Percentiles rank a stretch among this genome's conserved stretches.
phyloP scores from a whole-genome alignment of 352 stramenopile genomes.

The Globisporangium ultimum region DNA sequence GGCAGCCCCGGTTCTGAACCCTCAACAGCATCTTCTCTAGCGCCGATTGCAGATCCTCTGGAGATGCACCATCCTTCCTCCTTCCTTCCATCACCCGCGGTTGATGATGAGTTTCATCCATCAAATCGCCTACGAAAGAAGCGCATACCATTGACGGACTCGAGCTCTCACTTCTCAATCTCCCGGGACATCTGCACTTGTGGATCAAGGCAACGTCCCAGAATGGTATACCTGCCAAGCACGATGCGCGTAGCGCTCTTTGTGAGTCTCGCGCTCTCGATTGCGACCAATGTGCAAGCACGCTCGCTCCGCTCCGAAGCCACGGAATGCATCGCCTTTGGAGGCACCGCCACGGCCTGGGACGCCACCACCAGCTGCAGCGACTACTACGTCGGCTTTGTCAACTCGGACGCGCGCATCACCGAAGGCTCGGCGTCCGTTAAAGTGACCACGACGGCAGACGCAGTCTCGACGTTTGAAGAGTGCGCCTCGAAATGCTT shows the following conservation, averaged over 20 bases:
- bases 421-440: conserved; percentile 20
- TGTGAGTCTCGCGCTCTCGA: not conserved
- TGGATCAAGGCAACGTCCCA: no score
- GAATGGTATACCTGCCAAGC: no score
- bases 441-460: conserved; percentile 9
- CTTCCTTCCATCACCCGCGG: no score
- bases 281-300: not conserved
- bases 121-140: no score
- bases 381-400: conserved; percentile 25
- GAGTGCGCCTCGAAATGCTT: conserved; percentile 28
- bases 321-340: conserved; percentile 11
- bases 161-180: no score
- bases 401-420: conserved; percentile 23
- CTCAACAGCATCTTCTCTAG: no score
- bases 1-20: no score
- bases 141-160: no score
- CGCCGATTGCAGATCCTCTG: no score
- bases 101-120: no score
- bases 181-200: no score
- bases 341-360: conserved; percentile 16
- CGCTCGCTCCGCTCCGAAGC: conserved; percentile 3
- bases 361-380: conserved; percentile 23
- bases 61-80: no score
- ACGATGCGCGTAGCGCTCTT: not conserved
- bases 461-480: conserved; percentile 16